Base-by-base conservation (phyloP, 2,329 filamentous ascomycete genomes). In the Colletotrichum cuscutae region DNA sequence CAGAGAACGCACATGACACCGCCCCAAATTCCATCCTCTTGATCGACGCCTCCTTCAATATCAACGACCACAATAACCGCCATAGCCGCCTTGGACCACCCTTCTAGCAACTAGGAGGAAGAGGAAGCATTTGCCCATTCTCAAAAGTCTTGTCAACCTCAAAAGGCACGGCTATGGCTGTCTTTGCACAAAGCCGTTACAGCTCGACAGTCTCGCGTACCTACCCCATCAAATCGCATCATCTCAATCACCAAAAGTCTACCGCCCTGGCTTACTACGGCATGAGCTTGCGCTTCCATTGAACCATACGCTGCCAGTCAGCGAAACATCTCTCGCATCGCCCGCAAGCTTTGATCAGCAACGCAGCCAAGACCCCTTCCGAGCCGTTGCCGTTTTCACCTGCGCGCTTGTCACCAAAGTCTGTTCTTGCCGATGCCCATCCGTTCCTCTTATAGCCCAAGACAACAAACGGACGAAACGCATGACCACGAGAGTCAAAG, bases 381-480 rank as follows among this genome's bases (percentile, higher is more conserved):
- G 32, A 63, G 53, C 32, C 19, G 57, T 32, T 46, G 35, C 32
- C 53, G 42, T 37, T 15, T 22, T 49, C 49, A 32, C n/a, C 63
- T 67, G 46, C 64, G 4, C 60, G 35, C 66, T 68, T 68, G 63
- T 62, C 37, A 30, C 6, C 64, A 56, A 22, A 19, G 68, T 68
- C 68, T 68, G 68, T 71, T 71, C 68, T 30, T 62, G 7, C 58
- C 65, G 58, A 42, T 42, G 65, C 28, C 35, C 32, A 52, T 28
- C 52, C 26, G 9, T 28, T 37, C 22, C 26, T 15, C n/a, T 64
- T 9, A 13, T 37, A 26, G 49, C 49, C 15, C 19, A 2, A 3
- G n/a, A 26, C 22, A 56, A 19, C 32, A 64, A 56, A 64, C 30
- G 49, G 52, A 56, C 32, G 32, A 56, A 22, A 22, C 32, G 15